These are phyloP conservation scores for Penicillium concentricum DNA, from an alignment of 2,329 filamentous ascomycete species.

Conservation along the genomic window DNA sequence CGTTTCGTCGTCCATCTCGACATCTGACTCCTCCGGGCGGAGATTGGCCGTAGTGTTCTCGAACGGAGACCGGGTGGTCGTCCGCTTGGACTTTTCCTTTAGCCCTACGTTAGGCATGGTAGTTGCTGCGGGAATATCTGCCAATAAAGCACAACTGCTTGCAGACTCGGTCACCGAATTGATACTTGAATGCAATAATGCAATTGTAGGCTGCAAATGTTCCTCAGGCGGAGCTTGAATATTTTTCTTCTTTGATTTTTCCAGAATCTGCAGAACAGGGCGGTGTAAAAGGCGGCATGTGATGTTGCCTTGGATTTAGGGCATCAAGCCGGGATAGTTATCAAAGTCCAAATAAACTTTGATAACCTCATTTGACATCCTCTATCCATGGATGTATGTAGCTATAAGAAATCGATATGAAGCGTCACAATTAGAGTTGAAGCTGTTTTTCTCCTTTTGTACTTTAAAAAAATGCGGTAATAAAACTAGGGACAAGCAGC, in stretches of 20 bases:
- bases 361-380: not conserved
- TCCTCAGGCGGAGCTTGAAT: constrained; percentile 24
- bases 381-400: no score
- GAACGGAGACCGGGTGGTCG: constrained; percentile 23
- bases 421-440: not conserved
- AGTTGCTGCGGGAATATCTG: not conserved
- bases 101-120: constrained; percentile 30
- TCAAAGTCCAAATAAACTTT: no score
- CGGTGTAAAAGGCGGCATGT: constrained; percentile 29
- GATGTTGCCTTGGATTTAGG: constrained; percentile 1
- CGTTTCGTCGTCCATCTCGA: constrained; percentile 29
- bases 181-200: not conserved
- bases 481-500: not conserved
- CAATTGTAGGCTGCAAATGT: constrained; percentile 11
- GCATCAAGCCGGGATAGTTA: not conserved
- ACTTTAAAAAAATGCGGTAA: not conserved
- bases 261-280: constrained; percentile 28
- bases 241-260: constrained; percentile 36
- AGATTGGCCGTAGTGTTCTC: constrained; percentile 21
- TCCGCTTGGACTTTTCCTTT: constrained; percentile 33
- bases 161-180: not conserved
- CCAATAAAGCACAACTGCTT: not conserved
- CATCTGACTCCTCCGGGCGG: constrained; percentile 21
- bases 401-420: not conserved
- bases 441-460: not conserved